Evolutionary conservation across 208 protist species (phyloP).

Genomic region (Leishmania turanica): DNA sequence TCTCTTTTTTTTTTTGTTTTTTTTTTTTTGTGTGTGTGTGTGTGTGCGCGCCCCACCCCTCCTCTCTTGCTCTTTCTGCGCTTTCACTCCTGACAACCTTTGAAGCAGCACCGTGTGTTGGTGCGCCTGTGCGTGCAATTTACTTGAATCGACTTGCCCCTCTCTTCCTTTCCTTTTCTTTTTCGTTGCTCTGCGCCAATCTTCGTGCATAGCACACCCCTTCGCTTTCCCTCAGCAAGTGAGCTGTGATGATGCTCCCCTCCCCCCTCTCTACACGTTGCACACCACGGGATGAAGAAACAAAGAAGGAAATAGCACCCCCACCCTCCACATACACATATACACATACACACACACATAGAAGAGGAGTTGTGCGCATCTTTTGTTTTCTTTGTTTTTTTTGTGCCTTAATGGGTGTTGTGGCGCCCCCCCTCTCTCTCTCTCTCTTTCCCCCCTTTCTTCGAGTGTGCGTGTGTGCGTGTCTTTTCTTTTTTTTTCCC

Average conservation of each 20-base stretch:
- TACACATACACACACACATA: background rate
- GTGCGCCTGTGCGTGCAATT: background rate
- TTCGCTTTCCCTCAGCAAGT: background rate
- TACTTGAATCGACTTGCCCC: background rate
- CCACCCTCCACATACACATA: background rate
- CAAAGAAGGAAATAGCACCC: background rate
- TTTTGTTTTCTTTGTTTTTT: background rate
- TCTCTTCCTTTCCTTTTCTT: background rate
- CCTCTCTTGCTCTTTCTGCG: background rate
- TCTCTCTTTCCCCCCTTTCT: no score
- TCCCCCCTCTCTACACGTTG: background rate
- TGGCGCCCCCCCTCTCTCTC: no score
- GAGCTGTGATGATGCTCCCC: background rate
- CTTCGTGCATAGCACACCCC: background rate
- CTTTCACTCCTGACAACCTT: background rate
- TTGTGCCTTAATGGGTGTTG: background rate
- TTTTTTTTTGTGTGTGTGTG: no score
- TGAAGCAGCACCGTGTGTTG: background rate
- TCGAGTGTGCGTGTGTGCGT: no score
- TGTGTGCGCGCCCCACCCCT: background rate
- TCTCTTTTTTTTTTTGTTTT: no score
- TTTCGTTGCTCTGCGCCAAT: background rate
- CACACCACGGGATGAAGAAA: background rate
- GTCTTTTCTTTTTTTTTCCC: no score
- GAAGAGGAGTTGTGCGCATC: background rate